Evolutionary conservation across 1,139 yeast species (phyloP).

Genomic region (Nakaseomyces sp.): DNA sequence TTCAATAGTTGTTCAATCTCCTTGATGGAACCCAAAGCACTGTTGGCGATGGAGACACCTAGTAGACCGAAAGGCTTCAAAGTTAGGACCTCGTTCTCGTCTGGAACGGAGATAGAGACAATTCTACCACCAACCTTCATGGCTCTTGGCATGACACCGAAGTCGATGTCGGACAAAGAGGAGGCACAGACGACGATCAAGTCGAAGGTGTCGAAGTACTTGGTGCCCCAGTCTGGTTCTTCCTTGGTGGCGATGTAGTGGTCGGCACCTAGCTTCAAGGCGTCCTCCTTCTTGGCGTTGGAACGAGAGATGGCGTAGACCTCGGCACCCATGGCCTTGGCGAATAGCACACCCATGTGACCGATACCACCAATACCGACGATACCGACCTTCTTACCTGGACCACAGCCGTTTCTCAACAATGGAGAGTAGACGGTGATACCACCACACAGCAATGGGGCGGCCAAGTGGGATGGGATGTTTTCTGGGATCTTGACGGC

Average conservation of each 20-base stretch:
- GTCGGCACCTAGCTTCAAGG: slow-evolving; percentile 44
- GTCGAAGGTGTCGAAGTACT: slow-evolving; percentile 34
- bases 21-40: slow-evolving; percentile 42
- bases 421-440: slow-evolving; percentile 46
- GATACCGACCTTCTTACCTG: slow-evolving; percentile 42
- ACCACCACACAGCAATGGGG: slow-evolving; percentile 48
- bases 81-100: slow-evolving; percentile 34
- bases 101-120: slow-evolving; percentile 48
- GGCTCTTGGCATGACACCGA: slow-evolving; percentile 31
- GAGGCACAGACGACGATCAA: slow-evolving; percentile 45
- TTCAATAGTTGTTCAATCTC: slow-evolving; percentile 49
- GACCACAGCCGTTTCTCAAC: slow-evolving; percentile 37
- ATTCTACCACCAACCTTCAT: slow-evolving; percentile 40
- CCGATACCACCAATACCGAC: slow-evolving; percentile 57
- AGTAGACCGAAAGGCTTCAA: slow-evolving; percentile 39
- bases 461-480: slow-evolving; percentile 35
- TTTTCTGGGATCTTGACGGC: slow-evolving; percentile 42
- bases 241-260: slow-evolving; percentile 42
- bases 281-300: slow-evolving; percentile 40
- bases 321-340: slow-evolving; percentile 50
- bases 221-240: slow-evolving; percentile 34
- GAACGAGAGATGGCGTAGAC: slow-evolving; percentile 49
- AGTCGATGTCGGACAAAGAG: slow-evolving; percentile 35
- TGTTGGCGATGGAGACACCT: slow-evolving; percentile 40
- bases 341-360: slow-evolving; percentile 48